A percentile compares a stretch with the other conserved stretches of the same genome.
Conservation (phyloP, 345 rosid genomes). For the Ceriops zippeliana region DNA sequence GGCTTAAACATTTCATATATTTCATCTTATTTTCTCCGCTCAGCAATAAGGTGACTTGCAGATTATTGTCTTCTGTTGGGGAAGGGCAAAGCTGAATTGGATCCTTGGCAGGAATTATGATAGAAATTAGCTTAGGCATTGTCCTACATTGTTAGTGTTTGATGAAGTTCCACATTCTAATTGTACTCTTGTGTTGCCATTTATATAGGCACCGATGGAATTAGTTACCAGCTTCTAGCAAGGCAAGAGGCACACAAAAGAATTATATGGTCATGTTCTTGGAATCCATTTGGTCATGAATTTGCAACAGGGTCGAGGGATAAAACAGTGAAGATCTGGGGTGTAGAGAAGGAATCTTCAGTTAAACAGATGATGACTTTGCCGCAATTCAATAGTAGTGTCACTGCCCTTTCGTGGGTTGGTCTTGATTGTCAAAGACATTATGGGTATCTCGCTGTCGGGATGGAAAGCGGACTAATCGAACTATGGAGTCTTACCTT, state of each 20-base stretch:
- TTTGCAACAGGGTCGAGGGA: slow-evolving; percentile 94
- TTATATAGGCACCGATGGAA: slow-evolving; percentile 39
- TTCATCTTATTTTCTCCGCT: not conserved
- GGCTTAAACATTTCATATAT: not conserved
- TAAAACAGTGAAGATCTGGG: slow-evolving; percentile 92
- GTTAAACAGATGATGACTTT: slow-evolving; percentile 53
- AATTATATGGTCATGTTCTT: slow-evolving; percentile 95
- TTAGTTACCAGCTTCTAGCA: slow-evolving; percentile 50
- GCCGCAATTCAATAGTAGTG: slow-evolving; percentile 70
- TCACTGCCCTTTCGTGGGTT: slow-evolving; percentile 80
- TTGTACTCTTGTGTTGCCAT: not conserved
- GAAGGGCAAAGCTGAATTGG: slow-evolving; percentile 1
- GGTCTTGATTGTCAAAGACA: slow-evolving; percentile 52
- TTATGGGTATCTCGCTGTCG: slow-evolving; percentile 61
- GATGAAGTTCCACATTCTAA: not conserved
- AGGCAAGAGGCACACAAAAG: slow-evolving; percentile 91
- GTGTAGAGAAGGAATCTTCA: slow-evolving; percentile 37
- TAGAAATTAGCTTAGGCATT: too few relatives aligned
- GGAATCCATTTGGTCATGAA: slow-evolving; percentile 89
- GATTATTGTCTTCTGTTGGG: not conserved
- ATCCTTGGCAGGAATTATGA: not conserved
- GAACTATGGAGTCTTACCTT: slow-evolving; percentile 58
- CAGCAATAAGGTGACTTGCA: not conserved
- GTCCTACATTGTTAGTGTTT: too few relatives aligned
- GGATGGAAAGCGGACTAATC: slow-evolving; percentile 76